Conservation (phyloP, 2,329 filamentous ascomycete species). For the Epichloe sibirici region DNA sequence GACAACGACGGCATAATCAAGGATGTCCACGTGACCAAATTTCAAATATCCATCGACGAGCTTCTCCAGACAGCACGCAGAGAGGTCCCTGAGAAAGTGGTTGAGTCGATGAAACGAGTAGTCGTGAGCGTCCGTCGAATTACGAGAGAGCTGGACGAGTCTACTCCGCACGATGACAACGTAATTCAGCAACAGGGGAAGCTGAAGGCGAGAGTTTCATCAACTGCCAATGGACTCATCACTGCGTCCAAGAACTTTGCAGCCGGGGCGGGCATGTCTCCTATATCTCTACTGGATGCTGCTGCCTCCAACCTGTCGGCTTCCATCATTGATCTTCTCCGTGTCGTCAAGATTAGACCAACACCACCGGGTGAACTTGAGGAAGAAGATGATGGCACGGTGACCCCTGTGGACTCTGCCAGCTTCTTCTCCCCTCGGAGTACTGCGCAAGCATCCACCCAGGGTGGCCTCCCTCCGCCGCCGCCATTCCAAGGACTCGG, state of each 20-base stretch:
- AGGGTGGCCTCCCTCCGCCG: constrained; percentile 34
- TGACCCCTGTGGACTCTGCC: constrained; percentile 53
- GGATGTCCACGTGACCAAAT: constrained; percentile 87
- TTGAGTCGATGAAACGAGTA: constrained; percentile 79
- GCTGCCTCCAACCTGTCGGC: constrained; percentile 83
- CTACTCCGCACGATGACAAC: constrained; percentile 40
- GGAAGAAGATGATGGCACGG: constrained; percentile 57
- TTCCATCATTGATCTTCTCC: constrained; percentile 74
- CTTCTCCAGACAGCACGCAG: constrained; percentile 65
- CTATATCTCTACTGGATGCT: constrained; percentile 86
- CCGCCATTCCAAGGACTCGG: constrained; percentile 47
- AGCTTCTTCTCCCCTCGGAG: constrained; percentile 54
- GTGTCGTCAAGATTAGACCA: constrained; percentile 68
- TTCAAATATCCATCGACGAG: constrained; percentile 90
- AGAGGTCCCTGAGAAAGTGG: constrained; percentile 60
- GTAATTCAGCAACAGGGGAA: constrained; percentile 48
- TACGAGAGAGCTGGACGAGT: constrained; percentile 63
- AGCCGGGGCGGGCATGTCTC: constrained; percentile 69
- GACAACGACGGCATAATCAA: constrained; percentile 68
- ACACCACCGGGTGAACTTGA: constrained; percentile 68
- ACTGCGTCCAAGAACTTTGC: constrained; percentile 90
- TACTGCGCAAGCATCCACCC: constrained; percentile 23
- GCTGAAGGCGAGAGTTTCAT: constrained; percentile 73
- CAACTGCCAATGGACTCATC: constrained; percentile 89
- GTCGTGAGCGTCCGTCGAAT: constrained; percentile 74